Evolutionary conservation across 768 basidiomycete genomes (phyloP).

Genomic region (Collybiopsis luxurians): DNA sequence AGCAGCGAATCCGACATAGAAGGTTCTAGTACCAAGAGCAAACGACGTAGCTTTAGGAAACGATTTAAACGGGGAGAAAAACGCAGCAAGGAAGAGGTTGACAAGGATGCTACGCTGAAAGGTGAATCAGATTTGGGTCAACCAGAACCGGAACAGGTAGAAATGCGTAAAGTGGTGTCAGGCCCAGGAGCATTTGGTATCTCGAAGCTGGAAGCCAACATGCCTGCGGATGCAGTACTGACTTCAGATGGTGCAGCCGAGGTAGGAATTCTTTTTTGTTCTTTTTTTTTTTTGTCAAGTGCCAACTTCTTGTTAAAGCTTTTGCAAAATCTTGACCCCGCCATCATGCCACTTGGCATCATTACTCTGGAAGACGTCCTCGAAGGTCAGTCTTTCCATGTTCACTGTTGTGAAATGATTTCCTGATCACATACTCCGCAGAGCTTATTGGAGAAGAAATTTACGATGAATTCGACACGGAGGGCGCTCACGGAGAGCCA

Average conservation of each 20-base stretch:
- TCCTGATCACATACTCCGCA: slow-evolving; percentile 16
- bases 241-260: slow-evolving; percentile 53
- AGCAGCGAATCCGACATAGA: slow-evolving; percentile 9
- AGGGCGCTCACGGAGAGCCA: slow-evolving; percentile 40
- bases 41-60: not conserved
- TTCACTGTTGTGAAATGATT: too few species aligned
- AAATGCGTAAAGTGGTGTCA: slow-evolving; percentile 6
- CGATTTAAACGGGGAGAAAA: not conserved
- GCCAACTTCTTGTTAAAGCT: too few species aligned
- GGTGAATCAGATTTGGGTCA: slow-evolving; percentile 13
- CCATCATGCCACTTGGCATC: slow-evolving; percentile 64
- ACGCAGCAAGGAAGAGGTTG: not conserved
- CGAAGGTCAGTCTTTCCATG: slow-evolving; percentile 40
- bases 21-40: slow-evolving; percentile 8
- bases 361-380: slow-evolving; percentile 73
- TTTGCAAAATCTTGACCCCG: slow-evolving; percentile 57
- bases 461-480: slow-evolving; percentile 65
- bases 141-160: slow-evolving; percentile 6
- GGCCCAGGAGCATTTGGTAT: slow-evolving; percentile 15
- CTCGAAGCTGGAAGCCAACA: slow-evolving; percentile 51
- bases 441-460: slow-evolving; percentile 76
- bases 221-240: slow-evolving; percentile 68
- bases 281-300: too few species aligned
- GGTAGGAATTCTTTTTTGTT: too few species aligned
- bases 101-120: slow-evolving; percentile 18